Conservation (phyloP, 495 filamentous ascomycete species). For the Penicillium coffeae region DNA sequence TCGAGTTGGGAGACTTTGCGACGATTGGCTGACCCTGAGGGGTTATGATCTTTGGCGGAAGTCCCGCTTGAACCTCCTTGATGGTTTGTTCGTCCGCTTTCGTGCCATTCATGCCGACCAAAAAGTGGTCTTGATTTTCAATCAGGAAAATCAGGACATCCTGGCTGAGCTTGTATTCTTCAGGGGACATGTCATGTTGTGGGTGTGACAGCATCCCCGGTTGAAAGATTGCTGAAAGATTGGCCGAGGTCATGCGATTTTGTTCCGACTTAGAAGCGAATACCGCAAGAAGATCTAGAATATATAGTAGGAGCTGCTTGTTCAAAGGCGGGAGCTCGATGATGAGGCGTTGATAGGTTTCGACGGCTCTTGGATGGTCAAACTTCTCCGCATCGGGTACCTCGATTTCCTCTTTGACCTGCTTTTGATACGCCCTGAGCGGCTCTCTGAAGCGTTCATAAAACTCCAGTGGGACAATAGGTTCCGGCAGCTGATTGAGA, state of each 20-base stretch:
- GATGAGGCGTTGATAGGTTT: constrained; percentile 82
- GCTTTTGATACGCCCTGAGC: constrained; percentile 69
- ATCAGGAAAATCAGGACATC: constrained; percentile 97
- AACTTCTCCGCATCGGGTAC: constrained; percentile 50
- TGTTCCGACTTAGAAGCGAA: constrained; percentile 96
- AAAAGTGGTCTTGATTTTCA: constrained; percentile 87
- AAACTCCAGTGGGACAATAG: constrained; percentile 91
- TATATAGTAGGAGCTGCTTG: constrained; percentile 91
- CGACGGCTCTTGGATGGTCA: constrained; percentile 71
- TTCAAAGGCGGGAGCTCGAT: constrained; percentile 91
- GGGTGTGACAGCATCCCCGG: constrained; percentile 94
- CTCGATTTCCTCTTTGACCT: constrained; percentile 40
- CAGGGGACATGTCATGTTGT: constrained; percentile 87
- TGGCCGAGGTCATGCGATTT: constrained; percentile 93
- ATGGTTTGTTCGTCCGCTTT: constrained; percentile 83
- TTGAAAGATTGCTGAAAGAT: constrained; percentile 97
- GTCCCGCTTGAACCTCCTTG: constrained; percentile 71
- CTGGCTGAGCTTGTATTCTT: constrained; percentile 91
- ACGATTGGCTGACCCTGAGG: background rate
- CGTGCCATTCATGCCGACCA: constrained; percentile 92
- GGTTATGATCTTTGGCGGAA: constrained; percentile 26
- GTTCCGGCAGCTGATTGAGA: constrained; percentile 88
- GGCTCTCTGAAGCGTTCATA: constrained; percentile 90
- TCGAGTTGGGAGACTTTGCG: constrained; percentile 34
- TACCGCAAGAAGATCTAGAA: constrained; percentile 94